phyloP scores from a whole-genome alignment of 441 rosid genomes.

The Bruguiera hainesii region DNA sequence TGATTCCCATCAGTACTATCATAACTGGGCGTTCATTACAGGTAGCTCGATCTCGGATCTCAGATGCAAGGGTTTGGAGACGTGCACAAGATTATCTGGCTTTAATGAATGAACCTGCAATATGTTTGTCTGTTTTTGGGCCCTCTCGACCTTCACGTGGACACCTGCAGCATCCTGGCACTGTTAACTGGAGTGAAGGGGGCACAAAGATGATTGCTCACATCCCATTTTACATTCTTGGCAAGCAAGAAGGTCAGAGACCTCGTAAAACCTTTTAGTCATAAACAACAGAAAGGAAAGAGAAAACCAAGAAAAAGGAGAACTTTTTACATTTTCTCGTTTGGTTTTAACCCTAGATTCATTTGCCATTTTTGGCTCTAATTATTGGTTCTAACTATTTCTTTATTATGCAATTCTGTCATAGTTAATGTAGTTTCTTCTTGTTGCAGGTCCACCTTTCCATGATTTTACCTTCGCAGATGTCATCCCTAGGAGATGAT shows the following conservation, averaged over 20 bases:
- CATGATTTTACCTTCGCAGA: constrained; percentile 83
- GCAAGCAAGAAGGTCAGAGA: constrained; percentile 71
- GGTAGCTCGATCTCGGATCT: constrained; percentile 88
- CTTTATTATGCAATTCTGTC: not conserved
- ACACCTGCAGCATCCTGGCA: constrained; percentile 50
- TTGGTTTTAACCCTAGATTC: too few species aligned
- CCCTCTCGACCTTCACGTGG: constrained; percentile 54
- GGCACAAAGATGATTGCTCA: constrained; percentile 66
- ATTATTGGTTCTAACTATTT: too few species aligned
- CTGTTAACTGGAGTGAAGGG: constrained; percentile 81
- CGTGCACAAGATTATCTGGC: constrained; percentile 91
- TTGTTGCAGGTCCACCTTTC: constrained; percentile 82
- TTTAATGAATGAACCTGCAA: constrained; percentile 81
- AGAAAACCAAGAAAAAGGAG: not conserved
- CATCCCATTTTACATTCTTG: constrained; percentile 82
- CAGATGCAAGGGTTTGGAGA: constrained; percentile 78
- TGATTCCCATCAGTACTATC: constrained; percentile 6
- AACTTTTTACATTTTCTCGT: too few species aligned
- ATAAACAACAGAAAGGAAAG: not conserved
- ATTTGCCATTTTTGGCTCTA: too few species aligned
- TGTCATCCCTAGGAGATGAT: constrained; percentile 48
- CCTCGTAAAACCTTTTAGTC: not conserved
- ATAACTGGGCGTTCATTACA: constrained; percentile 25
- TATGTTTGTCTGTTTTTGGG: constrained; percentile 72
- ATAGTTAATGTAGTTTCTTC: not conserved